Evolutionary conservation across 192 early-diverging fungal genomes (phyloP).

Genomic region (Coemansia sp.): DNA sequence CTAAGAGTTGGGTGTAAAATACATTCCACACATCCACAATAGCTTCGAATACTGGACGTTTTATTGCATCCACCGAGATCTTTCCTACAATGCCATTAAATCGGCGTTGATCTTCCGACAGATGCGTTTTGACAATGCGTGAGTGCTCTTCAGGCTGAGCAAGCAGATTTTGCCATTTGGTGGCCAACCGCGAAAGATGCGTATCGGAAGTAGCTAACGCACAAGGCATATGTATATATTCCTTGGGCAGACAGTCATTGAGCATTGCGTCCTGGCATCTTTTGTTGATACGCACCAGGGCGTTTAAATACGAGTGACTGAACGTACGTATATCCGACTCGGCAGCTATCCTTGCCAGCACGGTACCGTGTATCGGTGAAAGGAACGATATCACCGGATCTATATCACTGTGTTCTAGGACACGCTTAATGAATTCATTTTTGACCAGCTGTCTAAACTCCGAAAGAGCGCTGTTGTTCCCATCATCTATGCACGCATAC

Average conservation of each 20-base stretch:
- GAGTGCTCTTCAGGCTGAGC: neutral
- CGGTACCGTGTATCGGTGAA: neutral
- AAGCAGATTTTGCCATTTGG: slow-evolving; percentile 16
- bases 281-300: slow-evolving; percentile 15
- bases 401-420: neutral
- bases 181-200: slow-evolving; percentile 4
- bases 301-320: neutral
- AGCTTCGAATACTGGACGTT: slow-evolving; percentile 3
- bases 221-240: neutral
- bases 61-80: neutral
- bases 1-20: slow-evolving; percentile 9
- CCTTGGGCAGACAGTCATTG: neutral
- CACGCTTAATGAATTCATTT: neutral
- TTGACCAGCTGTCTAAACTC: neutral
- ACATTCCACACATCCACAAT: slow-evolving; percentile 9
- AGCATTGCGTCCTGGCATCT: slow-evolving; percentile 31
- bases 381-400: neutral
- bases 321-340: neutral
- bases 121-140: neutral
- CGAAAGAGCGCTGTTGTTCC: neutral
- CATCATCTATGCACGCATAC: neutral
- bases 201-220: slow-evolving; percentile 1
- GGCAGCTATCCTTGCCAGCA: neutral
- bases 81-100: neutral
- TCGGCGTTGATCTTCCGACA: neutral